Evolutionary conservation across 1,139 yeast genomes (phyloP).

Genomic region (Kodamaea suecica): DNA sequence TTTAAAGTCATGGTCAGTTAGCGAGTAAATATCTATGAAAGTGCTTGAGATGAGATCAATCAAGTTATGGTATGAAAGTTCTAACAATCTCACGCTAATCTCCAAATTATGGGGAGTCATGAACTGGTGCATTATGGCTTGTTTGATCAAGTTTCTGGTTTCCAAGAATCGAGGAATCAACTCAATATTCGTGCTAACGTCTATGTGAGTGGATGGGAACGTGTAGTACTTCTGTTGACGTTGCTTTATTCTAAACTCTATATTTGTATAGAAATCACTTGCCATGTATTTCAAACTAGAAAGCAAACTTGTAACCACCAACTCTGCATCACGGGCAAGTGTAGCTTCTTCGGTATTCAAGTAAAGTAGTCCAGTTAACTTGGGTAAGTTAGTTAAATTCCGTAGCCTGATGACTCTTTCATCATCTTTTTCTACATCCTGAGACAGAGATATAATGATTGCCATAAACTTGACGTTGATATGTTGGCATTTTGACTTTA

Average conservation of each 20-base stretch:
- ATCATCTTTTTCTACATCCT: constrained; percentile 15
- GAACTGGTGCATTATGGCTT: constrained; percentile 34
- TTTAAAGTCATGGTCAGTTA: constrained; percentile 29
- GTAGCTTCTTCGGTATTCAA: constrained; percentile 16
- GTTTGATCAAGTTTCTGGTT: constrained; percentile 39
- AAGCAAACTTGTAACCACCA: constrained; percentile 29
- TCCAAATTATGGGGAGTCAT: constrained; percentile 36
- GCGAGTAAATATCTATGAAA: constrained; percentile 16
- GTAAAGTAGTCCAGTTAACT: constrained; percentile 30
- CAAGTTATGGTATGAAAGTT: constrained; percentile 33
- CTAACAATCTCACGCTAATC: constrained; percentile 28
- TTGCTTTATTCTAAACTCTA: constrained; percentile 34
- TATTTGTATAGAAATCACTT: constrained; percentile 32
- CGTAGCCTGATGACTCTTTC: constrained; percentile 26
- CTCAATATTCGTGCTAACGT: constrained; percentile 29
- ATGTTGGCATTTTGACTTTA: constrained; percentile 18
- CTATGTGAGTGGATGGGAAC: constrained; percentile 24
- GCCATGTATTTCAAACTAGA: constrained; percentile 30
- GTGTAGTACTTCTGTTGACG: constrained; percentile 39
- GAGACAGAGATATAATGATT: constrained; percentile 22
- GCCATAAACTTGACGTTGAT: constrained; percentile 28
- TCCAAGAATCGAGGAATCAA: constrained; percentile 40
- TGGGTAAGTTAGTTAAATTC: constrained; percentile 29
- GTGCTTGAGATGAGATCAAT: constrained; percentile 24
- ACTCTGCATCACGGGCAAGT: constrained; percentile 28